phyloP scores from a whole-genome alignment of 2,329 filamentous ascomycete species.

The Colletotrichum paranaense region DNA sequence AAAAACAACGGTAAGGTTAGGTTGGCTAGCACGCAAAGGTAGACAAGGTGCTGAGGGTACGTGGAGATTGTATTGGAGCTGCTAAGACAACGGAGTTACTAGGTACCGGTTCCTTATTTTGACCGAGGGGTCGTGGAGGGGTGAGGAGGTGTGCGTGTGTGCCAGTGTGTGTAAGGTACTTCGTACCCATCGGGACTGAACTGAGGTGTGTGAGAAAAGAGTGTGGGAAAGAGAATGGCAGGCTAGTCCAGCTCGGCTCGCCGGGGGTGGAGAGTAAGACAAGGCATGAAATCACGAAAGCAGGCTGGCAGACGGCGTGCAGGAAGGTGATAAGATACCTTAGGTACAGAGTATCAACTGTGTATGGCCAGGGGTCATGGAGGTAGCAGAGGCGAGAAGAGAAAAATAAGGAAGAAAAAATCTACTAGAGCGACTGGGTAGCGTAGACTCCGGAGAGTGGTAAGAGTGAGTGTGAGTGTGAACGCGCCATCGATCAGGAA shows the following conservation, averaged over 20 bases:
- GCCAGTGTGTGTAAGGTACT: constrained; percentile 2
- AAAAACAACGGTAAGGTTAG: neutral
- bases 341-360: neutral
- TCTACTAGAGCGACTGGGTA: neutral
- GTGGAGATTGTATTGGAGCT: constrained; percentile 21
- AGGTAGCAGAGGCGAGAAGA: constrained; percentile 18
- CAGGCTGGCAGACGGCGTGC: constrained; percentile 36
- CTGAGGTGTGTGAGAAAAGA: constrained; percentile 30
- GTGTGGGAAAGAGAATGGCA: constrained; percentile 10
- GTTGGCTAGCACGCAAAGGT: neutral
- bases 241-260: constrained; percentile 31
- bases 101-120: constrained; percentile 12
- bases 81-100: constrained; percentile 25
- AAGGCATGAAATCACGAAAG: constrained; percentile 36
- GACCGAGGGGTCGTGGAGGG: neutral
- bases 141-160: constrained; percentile 16
- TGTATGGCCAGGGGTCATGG: constrained; percentile 10
- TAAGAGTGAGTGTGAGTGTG: constrained; percentile 29
- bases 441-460: constrained; percentile 1
- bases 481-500: constrained; percentile 27
- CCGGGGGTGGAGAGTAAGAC: constrained; percentile 28
- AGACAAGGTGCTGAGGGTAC: constrained; percentile 21
- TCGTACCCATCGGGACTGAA: neutral
- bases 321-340: constrained; percentile 5
- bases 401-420: constrained; percentile 8